Base-by-base conservation (phyloP, 192 early-diverging fungal genomes). In the Umbelopsis vinacea region DNA sequence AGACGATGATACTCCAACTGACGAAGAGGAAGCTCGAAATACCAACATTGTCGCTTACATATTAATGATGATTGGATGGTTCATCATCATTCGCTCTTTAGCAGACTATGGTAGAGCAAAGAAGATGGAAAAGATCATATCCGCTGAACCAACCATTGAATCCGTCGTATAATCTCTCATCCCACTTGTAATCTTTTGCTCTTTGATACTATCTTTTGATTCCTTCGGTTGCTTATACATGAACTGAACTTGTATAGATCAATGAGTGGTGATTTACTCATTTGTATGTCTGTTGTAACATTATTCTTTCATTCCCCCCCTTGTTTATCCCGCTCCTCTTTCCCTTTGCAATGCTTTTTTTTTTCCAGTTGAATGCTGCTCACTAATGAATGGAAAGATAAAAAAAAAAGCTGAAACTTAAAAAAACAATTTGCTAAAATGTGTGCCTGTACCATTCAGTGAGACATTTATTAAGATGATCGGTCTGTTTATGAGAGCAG, bases 21-120 rank as follows among this genome's bases (percentile, higher is more conserved):
- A 63, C 43, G 46, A 22, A 55, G 53, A 69, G 46, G 47, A 81
- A 66, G 43, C 35, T 3, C 38, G 15, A 29, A 69, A 79, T 74
- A 73, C 77, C 22, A 75, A 78, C 52, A 74, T 83, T 76, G 83
- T 92, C 46, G 84, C 92, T 1, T 95, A 92, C 70, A 66, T 93
- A 67, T 81, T 96, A 47, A 88, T 94, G 83, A 72, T 92, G 23
- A 68, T 94, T 22, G 93, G 93, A 11, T 87, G 86, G 46, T 88
- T 88, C 43, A 89, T 96, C 68, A 85, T 94, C 40, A 76, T 93
- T 50, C 89, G 91, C 47, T 81, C 91, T 1, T 74, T 91, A 14
- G 85, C 89, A 54, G 93, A 94, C 53, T 95, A 89, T 76, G 71
- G 91, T 21, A 85, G 86, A 19, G 91, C 91, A 22, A 87, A 89